Evolutionary conservation across 148 eudicot species (phyloP), one percentile per base, ranked within the genome.

Genomic region (Vaccinium macrocarpon): DNA sequence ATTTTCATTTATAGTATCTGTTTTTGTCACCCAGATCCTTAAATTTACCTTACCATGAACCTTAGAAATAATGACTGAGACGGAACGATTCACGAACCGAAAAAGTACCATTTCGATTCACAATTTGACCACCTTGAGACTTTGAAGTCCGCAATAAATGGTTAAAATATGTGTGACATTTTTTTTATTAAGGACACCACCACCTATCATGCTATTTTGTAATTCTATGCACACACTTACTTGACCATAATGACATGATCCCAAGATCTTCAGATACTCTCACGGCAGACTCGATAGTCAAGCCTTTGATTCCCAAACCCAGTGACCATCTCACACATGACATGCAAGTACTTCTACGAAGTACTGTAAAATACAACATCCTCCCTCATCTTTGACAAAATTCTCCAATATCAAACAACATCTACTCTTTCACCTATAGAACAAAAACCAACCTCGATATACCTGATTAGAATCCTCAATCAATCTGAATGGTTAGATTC

Each of bases 401-500:
- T 64, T 64, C 32, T 64, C 71, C 71, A 64, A 64, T 23, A 64
- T 42, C 46, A 42, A 42, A 5, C 6, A 42, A 42, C 46, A 42
- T 42, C 46, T 42, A 42, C 46, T 42, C 46, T 42, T 42, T 62
- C 68, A 62, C 3, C 68, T 21, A 61, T 8, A 10, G 29, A 64
- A 64, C 71, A 23, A 11, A 64, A 23, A 42, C 25, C 29, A 64
- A 11, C 71, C 13, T 2, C 0, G 5, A 12, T 2, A 1, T 64
- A 64, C 8, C 27, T 64, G 71, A 64, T 8, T 62, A 23, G 32
- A 64, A 23, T 23, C 71, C 14, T 64, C 71, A 64, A 23, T 64
- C 70, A 62, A 62, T 62, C 70, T 23, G 70, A 62, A 62, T 62
- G 70, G 70, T 25, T n/a, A 62, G 70, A 62, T 61, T 61, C 68